Base-by-base conservation (phyloP, 2,329 filamentous ascomycete genomes). In the Nemania sp. region DNA sequence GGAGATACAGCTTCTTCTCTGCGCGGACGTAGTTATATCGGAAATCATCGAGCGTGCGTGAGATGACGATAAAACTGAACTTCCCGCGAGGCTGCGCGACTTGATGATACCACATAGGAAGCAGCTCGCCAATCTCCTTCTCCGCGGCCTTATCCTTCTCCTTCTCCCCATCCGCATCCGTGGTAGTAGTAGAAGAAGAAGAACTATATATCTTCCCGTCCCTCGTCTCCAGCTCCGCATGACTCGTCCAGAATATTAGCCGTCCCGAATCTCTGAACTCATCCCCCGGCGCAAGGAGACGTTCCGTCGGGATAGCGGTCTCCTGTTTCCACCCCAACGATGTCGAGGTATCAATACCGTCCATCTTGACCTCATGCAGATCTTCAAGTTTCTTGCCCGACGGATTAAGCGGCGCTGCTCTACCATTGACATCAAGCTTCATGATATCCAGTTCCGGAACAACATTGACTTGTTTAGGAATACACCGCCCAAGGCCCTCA, bases 161-260 rank as follows among this genome's bases (percentile, higher is more conserved):
- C n/a, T n/a, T n/a, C n/a, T n/a, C n/a, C n/a, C n/a, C 48, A 6
- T 43, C 28, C 8, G 30, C 19, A 2, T 26, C 48, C n/a, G 37
- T n/a, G n/a, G n/a, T n/a, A n/a, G n/a, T n/a, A n/a, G n/a, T n/a
- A n/a, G n/a, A n/a, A n/a, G n/a, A n/a, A n/a, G n/a, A 48, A 14
- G 24, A 41, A 11, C 41, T 52, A 23, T 55, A 57, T 8, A 62
- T 50, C 36, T 59, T 59, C 11, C 30, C 45, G 3, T 56, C 58
- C 8, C 41, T 28, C 0, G 45, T 34, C 2, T 50, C 39, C 11
- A 62, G 39, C 2, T 56, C 36, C 2, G 58, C 53, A 19, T 59
- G 49, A 20, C 60, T 61, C 12, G 56, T 59, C 60, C 60, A 62
- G 40, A 62, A 62, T 9, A 61, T 26, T 12, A 62, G 43, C 24